These are phyloP conservation scores for Stemphylium beticola DNA, from an alignment of 2,329 filamentous ascomycete species.

Conservation along the genomic window DNA sequence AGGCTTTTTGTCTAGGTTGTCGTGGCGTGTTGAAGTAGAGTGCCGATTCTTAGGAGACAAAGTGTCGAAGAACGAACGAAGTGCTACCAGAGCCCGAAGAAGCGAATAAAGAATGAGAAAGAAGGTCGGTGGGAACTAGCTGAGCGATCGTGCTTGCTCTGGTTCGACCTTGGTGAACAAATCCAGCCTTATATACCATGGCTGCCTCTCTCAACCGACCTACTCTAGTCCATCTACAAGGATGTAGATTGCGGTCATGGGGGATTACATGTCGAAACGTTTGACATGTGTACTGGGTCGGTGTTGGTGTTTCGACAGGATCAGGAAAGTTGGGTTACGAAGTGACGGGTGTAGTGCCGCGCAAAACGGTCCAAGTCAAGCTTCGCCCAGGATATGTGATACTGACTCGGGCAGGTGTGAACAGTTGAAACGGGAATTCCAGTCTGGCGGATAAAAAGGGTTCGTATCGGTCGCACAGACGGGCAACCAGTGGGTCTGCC, in stretches of 20 bases:
- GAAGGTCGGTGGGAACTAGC: conserved; percentile 15
- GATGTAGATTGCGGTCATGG: conserved; percentile 17
- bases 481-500: background rate
- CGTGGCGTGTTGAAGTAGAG: background rate
- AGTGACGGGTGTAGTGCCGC: conserved; percentile 6
- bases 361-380: background rate
- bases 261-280: conserved; percentile 19
- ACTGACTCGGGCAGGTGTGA: conserved; percentile 3
- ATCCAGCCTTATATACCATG: conserved; percentile 17
- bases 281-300: conserved; percentile 16
- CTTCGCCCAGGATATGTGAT: background rate
- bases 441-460: conserved; percentile 22
- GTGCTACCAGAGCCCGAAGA: conserved; percentile 44
- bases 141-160: conserved; percentile 1
- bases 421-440: conserved; percentile 22
- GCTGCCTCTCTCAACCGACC: conserved; percentile 1
- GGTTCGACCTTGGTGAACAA: conserved; percentile 7
- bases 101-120: conserved; percentile 22
- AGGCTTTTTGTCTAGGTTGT: conserved; percentile 3
- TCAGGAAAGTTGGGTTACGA: conserved; percentile 14
- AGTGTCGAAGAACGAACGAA: conserved; percentile 9
- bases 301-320: conserved; percentile 25
- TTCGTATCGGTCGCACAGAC: background rate
- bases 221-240: conserved; percentile 7
- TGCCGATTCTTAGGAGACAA: conserved; percentile 9